Base-by-base conservation (phyloP, 2,329 filamentous ascomycete species). In the Aspergillus fumigatiaffinis region DNA sequence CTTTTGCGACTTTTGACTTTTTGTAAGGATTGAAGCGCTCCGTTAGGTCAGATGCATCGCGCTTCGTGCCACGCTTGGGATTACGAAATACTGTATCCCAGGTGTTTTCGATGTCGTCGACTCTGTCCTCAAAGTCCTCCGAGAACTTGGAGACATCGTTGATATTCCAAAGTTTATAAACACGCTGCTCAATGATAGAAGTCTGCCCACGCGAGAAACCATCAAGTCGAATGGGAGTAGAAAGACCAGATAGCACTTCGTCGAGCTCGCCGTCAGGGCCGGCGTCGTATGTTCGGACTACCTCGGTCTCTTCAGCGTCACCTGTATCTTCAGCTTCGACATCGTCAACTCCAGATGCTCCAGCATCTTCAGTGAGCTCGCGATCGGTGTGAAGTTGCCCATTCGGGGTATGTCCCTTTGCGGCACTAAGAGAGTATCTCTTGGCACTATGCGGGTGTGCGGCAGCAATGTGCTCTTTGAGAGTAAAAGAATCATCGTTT, bases 91-190 rank as follows among this genome's bases (percentile, higher is more conserved):
- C 63, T 38, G 62, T 48, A 23, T 70, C 63, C 75, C 75, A 77
- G 5, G 64, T 60, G 5, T 63, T 47, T 6, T 72, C 67, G 10
- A 75, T 64, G 44, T 66, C 65, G 29, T 67, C 57, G 2, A 63
- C 60, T 25, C 67, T 65, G n/a, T 71, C 65, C 44, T 73, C 66
- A 48, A 76, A 76, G 23, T 70, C 65, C 4, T 61, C 52, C 10
- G 68, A 71, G 50, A 77, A 76, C 2, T 66, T 66, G 20, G 62
- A 54, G 5, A 70, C 67, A 51, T 76, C 63, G 55, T 77, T 63
- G 21, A 77, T 63, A 29, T 70, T 75, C 75, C 75, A 77, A 49
- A 70, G 62, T 29, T 67, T 60, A 9, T 66, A 60, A 21, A 76
- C 64, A 35, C 72, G 71, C 25, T 68, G 59, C 50, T 73, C 71